Conservation (phyloP, 2,329 filamentous ascomycete species). For the Endothia cerciana region DNA sequence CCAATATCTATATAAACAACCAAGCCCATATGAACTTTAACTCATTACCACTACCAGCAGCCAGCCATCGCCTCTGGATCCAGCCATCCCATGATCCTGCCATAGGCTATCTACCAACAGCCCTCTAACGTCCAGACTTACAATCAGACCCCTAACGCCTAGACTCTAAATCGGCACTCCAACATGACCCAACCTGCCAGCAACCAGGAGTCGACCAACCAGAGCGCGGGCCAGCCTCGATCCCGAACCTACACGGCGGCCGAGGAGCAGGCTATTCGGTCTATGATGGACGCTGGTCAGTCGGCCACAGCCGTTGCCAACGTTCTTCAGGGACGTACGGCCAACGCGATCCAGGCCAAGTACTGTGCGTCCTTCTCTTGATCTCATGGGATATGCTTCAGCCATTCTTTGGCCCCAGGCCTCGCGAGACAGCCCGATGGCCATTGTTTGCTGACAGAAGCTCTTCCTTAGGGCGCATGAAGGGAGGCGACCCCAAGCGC, state of each 20-base stretch:
- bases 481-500: background rate
- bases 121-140: background rate
- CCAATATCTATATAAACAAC: too few species aligned
- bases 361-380: background rate
- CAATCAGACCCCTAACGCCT: background rate
- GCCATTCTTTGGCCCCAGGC: background rate
- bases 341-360: constrained; percentile 1
- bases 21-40: too few species aligned
- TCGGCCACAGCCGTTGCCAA: background rate
- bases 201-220: background rate
- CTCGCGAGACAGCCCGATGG: background rate
- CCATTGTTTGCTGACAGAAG: background rate
- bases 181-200: background rate
- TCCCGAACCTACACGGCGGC: background rate
- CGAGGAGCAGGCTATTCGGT: background rate
- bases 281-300: background rate
- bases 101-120: background rate
- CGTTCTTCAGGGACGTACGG: background rate
- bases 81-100: background rate
- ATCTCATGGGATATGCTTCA: background rate
- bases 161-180: too few species aligned
- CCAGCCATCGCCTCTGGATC: too few species aligned
- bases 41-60: too few species aligned
- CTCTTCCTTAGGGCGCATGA: background rate
- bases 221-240: background rate